Percentiles rank a stretch among this genome's conserved stretches.
These are phyloP conservation scores for Atkinsonella texensis DNA, from an alignment of 2,329 filamentous ascomycete species.

Conservation along the genomic window DNA sequence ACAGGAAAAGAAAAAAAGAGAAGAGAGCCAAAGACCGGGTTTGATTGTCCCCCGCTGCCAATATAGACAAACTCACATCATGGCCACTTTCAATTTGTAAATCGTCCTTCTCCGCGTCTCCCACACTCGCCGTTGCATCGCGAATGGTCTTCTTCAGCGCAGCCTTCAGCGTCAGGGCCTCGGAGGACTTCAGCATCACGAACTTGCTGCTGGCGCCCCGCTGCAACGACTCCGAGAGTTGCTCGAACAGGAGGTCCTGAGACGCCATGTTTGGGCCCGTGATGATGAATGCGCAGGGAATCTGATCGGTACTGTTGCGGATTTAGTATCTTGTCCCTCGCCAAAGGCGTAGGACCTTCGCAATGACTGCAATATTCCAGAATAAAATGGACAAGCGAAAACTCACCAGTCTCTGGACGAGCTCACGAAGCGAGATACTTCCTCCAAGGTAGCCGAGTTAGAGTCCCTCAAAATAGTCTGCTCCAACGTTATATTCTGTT, in stretches of 20 bases:
- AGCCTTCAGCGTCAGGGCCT: constrained; percentile 63
- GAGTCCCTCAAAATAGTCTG: constrained; percentile 46
- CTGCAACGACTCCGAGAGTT: constrained; percentile 48
- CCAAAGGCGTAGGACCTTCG: too few species aligned
- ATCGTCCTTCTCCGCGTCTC: constrained; percentile 48
- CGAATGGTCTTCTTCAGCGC: constrained; percentile 62
- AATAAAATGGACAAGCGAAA: not conserved
- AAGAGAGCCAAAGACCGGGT: not conserved
- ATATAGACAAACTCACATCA: constrained; percentile 28
- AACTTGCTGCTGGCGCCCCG: constrained; percentile 35
- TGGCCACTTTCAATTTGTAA: constrained; percentile 30
- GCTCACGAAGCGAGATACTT: constrained; percentile 45
- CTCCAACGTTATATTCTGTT: not conserved
- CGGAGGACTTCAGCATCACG: constrained; percentile 55
- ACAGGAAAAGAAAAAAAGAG: not conserved
- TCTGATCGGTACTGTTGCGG: constrained; percentile 28
- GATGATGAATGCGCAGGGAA: constrained; percentile 61
- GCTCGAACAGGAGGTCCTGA: constrained; percentile 61
- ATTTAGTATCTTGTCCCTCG: not conserved
- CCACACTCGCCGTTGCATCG: constrained; percentile 40
- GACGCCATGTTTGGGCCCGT: constrained; percentile 70
- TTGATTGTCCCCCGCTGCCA: not conserved
- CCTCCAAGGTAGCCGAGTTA: constrained; percentile 46
- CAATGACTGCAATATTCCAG: not conserved
- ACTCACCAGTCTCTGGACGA: constrained; percentile 23